Evolutionary conservation across 352 stramenopile genomes (phyloP), one percentile per base, ranked within the genome.

Genomic region (Phytophthora uliginosa): DNA sequence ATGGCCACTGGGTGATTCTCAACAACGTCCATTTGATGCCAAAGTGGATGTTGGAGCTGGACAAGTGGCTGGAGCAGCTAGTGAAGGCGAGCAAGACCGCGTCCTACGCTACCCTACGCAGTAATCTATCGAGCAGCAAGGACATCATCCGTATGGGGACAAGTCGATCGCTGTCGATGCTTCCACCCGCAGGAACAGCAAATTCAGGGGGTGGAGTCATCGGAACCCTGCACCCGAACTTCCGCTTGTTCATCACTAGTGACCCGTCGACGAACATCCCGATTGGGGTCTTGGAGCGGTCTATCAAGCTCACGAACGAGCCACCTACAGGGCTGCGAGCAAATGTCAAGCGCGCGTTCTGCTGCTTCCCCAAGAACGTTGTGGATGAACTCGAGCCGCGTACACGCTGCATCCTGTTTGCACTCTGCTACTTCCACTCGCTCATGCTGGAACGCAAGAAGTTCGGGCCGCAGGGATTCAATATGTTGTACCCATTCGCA

Each of bases 1-100:
- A 98, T 61, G 97, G 97, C 10, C 92, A 98, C 76, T 99, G 97
- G 97, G 86, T 99, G 3, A 95, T 98, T 65, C 84, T 98, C 38
- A 97, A 98, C 78, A 98, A 99, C 69, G 93, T 98, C 17, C 96
- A 99, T 50, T 66, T 99, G 12, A 99, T 99, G 95, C 93, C 96
- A 0, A 90, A 84, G 57, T 99, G 96, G 97, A 88, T 99, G 33
- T 75, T 97, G 2, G 91, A 93, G 58, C 84, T 99, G 15, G 95
- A 99, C 69, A 92, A 97, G 53, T 93, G 97, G 85, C 84, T 99
- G 24, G 94, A 98, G 53, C 75, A 93, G 59, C 53, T 97, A 58
- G 74, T 82, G 0, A 89, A 92, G 45, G 84, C 73, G 9, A 86
- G 80, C 52, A 88, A 83, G 58, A 85, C 85, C 4, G 74, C 81